These are phyloP conservation scores for Nyctanthes arbortristis DNA, from an alignment of 257 asterid species.

Conservation along the genomic window DNA sequence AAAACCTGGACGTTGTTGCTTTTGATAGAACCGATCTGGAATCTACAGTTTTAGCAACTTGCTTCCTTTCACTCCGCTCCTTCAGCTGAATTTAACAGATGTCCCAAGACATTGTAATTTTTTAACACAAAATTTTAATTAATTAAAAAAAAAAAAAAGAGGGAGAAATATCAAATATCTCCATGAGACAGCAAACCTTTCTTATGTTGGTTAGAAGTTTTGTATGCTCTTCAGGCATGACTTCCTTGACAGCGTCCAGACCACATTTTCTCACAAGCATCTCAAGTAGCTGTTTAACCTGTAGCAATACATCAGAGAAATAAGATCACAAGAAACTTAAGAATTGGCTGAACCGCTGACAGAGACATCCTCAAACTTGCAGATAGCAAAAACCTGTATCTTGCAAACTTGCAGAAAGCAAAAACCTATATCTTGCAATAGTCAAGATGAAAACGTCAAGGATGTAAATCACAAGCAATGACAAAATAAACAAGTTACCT, in stretches of 20 bases:
- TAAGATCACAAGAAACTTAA: background rate
- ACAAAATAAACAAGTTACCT: constrained; percentile 42
- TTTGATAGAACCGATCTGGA: constrained; percentile 56
- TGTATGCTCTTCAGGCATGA: constrained; percentile 91
- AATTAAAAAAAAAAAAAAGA: background rate
- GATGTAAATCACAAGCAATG: constrained; percentile 15
- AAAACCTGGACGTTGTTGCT: constrained; percentile 91
- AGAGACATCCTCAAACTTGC: background rate
- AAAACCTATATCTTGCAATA: background rate
- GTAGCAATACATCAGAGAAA: constrained; percentile 9
- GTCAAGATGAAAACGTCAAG: background rate
- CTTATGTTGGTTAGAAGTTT: constrained; percentile 87
- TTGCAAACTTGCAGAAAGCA: background rate
- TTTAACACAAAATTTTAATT: background rate
- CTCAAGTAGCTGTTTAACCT: constrained; percentile 86
- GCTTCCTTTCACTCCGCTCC: constrained; percentile 69
- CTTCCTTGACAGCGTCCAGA: constrained; percentile 78
- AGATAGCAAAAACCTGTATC: background rate
- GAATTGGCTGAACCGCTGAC: background rate
- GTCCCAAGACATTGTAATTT: background rate
- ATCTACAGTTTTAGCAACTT: constrained; percentile 48
- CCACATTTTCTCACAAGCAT: constrained; percentile 98
- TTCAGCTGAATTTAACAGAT: constrained; percentile 57
- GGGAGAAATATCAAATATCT: background rate
- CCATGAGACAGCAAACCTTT: constrained; percentile 50